Evolutionary conservation across 148 eudicot species (phyloP), one percentile per base, ranked within the genome.

Genomic region (Heliamphora exappendiculata): DNA sequence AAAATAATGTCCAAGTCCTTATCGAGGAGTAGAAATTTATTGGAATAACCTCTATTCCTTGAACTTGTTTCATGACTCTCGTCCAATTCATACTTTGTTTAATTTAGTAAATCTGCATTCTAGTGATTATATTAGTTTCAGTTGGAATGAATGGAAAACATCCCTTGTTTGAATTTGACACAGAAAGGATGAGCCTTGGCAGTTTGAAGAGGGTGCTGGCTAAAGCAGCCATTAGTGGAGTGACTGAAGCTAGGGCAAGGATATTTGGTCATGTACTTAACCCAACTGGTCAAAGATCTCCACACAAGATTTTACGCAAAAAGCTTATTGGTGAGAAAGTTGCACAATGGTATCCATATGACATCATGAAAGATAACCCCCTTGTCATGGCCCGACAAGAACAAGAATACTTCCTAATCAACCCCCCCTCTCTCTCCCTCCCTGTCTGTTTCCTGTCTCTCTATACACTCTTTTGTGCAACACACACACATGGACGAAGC

Each of bases 301-400:
- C 93, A 13, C 97, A 94, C 84, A 92, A 94, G 78, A 75, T 94
- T 34, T 75, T 94, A 0, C 82, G 96, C 42, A 90, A 94, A 85
- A 94, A 94, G 81, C 91, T 94, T 8, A 88, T 92, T 37, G 98
- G 98, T 57, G 93, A 89, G 20, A 92, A 94, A 80, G 86, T 94
- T 19, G 82, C 91, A 13, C 50, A 67, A 2, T 94, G 98, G 98
- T 94, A 94, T 64, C 98, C 97, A 26, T 69, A 90, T 57, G 92
- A 94, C 69, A 82, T 94, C 60, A 84, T 86, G 67, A 55, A 78
- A 59, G 93, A 87, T 68, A 97, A 94, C 62, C 97, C 98, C 45
- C 77, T 74, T 17, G 39, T 94, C 86, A 78, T 90, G 88, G 91
- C 86, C 22, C 82, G 44, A 17, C 49, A 80, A 84, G 86, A 94